Conservation (phyloP, 768 basidiomycete species). For the Psilocybe cubensis region DNA sequence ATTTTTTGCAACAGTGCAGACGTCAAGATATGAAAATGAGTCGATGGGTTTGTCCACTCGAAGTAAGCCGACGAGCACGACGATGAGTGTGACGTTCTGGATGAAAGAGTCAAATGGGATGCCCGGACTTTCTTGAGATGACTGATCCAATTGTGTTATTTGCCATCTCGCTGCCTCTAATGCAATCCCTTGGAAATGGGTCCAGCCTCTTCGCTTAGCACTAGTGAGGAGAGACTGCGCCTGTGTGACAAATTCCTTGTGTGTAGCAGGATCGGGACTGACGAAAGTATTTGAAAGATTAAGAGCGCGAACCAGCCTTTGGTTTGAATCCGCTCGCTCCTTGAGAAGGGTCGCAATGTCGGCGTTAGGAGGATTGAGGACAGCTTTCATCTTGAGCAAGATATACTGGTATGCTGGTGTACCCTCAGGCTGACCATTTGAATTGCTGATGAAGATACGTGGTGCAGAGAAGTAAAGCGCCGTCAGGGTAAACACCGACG, state of each 20-base stretch:
- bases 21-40: constrained; percentile 31
- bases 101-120: constrained; percentile 41
- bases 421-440: no score
- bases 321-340: constrained; percentile 39
- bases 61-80: constrained; percentile 47
- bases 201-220: constrained; percentile 35
- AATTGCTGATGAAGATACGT: not conserved
- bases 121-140: not conserved
- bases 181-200: constrained; percentile 31
- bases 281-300: constrained; percentile 57
- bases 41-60: constrained; percentile 29
- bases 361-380: constrained; percentile 16
- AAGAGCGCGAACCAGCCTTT: constrained; percentile 36
- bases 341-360: constrained; percentile 22
- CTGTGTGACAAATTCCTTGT: constrained; percentile 35
- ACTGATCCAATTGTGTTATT: constrained; percentile 3
- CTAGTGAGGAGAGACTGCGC: constrained; percentile 32
- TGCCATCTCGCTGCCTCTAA: constrained; percentile 32
- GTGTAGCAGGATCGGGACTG: constrained; percentile 34
- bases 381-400: not conserved
- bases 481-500: not conserved
- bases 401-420: not conserved
- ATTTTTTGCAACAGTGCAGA: constrained; percentile 37
- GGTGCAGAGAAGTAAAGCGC: not conserved
- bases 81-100: constrained; percentile 41